Base-by-base conservation (phyloP, 2,329 filamentous ascomycete genomes). In the Phaeophleospora eucalypticola region DNA sequence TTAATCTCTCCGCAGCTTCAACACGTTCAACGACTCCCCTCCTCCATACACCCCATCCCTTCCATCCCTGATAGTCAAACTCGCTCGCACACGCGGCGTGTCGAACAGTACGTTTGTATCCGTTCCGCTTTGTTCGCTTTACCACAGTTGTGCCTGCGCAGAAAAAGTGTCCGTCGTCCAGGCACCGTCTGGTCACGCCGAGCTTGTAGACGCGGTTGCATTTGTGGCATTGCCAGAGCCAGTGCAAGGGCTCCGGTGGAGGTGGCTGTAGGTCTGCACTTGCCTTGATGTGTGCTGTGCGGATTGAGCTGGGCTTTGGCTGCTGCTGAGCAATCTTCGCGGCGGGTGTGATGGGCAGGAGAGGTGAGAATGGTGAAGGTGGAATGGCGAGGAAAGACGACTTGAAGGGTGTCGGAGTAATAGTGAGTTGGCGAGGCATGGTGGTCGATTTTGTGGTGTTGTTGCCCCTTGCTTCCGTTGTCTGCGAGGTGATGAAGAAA, bases 1-100 rank as follows among this genome's bases (percentile, higher is more conserved):
- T 20, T 41, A 58, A 38, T 7, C 52, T 55, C 33, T 61, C 57
- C 7, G 60, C 56, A 14, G 58, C 56, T 6, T 55, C 52, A 17
- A 49, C 45, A 17, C 54, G 52, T 39, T 58, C 57, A 15, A 39
- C 43, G 9, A 64, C 49, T 7, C 50, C 48, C 15, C 67, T 47
- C 41, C 64, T 59, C 76, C 76, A 79, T 3, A 61, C 54, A 2
- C 70, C 70, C 66, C 69, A 73, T 0, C 57, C 53, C 45, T 73
- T 72, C 77, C 77, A 80, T 0, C 73, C 71, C 4, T 61, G 48
- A 45, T 78, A 79, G 57, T 80, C 76, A 45, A 80, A 79, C 43
- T 77, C 73, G 34, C 68, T 72, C 0, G 62, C 61, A 50, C 77
- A 80, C 4, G 73, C 71, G 33, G 64, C 60, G 36, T 70, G 66